These are phyloP conservation scores for Astragalus membranaceus DNA, from an alignment of 306 rosid genomes.

Conservation along the genomic window DNA sequence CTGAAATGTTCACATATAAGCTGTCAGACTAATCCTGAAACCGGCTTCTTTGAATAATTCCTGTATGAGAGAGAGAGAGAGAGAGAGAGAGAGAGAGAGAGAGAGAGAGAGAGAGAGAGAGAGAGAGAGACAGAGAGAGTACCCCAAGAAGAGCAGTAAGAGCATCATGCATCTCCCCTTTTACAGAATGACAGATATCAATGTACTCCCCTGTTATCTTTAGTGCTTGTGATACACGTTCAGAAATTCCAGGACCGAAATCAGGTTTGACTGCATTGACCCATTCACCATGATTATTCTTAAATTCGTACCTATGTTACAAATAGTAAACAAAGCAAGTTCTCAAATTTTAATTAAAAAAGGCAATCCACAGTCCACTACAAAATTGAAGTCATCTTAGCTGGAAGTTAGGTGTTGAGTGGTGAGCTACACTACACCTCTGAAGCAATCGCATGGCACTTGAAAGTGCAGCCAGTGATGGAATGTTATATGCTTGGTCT, in stretches of 20 bases:
- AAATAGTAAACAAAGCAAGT: not conserved
- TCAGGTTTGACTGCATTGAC: conserved; percentile 52
- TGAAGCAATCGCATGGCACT: conserved; percentile 61
- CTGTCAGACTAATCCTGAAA: too few relatives aligned
- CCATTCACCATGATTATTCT: conserved; percentile 84
- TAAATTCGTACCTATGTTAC: conserved; percentile 63
- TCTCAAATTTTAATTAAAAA: not conserved
- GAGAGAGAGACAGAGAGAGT: conserved; percentile 17
- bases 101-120: too few relatives aligned
- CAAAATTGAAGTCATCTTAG: not conserved
- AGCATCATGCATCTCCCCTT: conserved; percentile 52
- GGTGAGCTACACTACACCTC: conserved; percentile 47
- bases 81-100: too few relatives aligned
- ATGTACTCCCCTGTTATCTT: conserved; percentile 44
- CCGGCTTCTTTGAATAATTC: too few relatives aligned
- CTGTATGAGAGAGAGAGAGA: too few relatives aligned
- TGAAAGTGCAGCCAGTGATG: conserved; percentile 79
- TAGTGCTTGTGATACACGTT: conserved; percentile 60
- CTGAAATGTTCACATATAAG: conserved; percentile 34
- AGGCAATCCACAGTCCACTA: conserved; percentile 1
- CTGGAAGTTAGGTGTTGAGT: not conserved
- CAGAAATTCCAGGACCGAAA: conserved; percentile 75
- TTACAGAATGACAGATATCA: conserved; percentile 40
- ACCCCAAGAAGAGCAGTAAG: conserved; percentile 84
- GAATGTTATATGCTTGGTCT: conserved; percentile 47